Evolutionary conservation across 495 filamentous ascomycete genomes (phyloP).

Genomic region (Hyaloscypha variabilis): DNA sequence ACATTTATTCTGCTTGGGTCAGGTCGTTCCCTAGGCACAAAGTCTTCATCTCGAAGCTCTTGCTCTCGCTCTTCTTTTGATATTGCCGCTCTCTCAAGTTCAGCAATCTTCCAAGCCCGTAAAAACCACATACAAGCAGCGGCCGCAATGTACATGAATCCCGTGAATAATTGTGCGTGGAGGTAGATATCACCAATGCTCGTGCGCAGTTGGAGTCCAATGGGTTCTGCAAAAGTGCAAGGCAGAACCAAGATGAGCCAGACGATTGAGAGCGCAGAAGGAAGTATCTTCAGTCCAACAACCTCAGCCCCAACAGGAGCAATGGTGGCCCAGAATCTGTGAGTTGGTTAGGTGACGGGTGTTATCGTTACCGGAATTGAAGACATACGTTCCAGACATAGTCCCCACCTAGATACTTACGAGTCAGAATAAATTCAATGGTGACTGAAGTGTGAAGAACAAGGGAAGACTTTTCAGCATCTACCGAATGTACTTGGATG

Average conservation of each 20-base stretch:
- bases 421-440: too few species aligned
- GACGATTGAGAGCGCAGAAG: conserved; percentile 69
- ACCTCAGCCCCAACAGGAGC: conserved; percentile 79
- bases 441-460: too few species aligned
- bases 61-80: conserved; percentile 31
- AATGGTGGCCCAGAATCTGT: conserved; percentile 67
- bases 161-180: conserved; percentile 66
- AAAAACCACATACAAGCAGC: conserved; percentile 56
- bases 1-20: conserved; percentile 23
- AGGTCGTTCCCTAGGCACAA: neutral
- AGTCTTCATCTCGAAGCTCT: conserved; percentile 27
- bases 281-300: conserved; percentile 71
- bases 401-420: conserved; percentile 54
- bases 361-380: conserved; percentile 35
- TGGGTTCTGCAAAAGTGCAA: conserved; percentile 73
- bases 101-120: conserved; percentile 62
- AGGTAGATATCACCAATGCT: conserved; percentile 53
- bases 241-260: conserved; percentile 78
- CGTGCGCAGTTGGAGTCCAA: conserved; percentile 67
- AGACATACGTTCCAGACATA: conserved; percentile 60
- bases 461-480: too few species aligned
- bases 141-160: conserved; percentile 65
- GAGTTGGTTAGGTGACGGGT: conserved; percentile 22
- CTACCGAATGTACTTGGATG: too few species aligned
- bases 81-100: conserved; percentile 43